phyloP scores from a whole-genome alignment of 2,329 filamentous ascomycete genomes.

The Tolypocladium nubicola region DNA sequence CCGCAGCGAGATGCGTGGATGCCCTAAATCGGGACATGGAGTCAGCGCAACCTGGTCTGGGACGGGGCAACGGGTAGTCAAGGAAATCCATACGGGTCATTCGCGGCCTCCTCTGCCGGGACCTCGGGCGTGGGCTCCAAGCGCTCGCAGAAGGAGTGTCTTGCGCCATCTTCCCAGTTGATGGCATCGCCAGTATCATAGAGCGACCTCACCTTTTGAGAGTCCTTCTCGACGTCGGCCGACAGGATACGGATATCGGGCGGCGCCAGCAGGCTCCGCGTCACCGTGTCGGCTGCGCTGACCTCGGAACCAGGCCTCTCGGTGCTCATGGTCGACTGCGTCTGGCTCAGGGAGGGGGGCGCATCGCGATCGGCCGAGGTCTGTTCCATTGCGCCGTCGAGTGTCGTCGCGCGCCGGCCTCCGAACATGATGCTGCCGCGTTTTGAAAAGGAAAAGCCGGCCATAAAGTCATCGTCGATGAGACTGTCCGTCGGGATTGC shows the following conservation, averaged over 20 bases:
- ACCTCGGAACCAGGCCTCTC: not conserved
- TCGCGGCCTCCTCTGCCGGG: conserved; percentile 40
- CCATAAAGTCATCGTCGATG: conserved; percentile 47
- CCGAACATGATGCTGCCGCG: conserved; percentile 54
- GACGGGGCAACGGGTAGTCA: conserved; percentile 13
- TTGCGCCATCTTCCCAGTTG: conserved; percentile 41
- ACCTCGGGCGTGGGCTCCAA: conserved; percentile 39
- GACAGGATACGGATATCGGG: conserved; percentile 43
- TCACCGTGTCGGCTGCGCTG: conserved; percentile 2
- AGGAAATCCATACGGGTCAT: conserved; percentile 49
- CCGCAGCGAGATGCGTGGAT: conserved; percentile 18
- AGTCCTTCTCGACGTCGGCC: conserved; percentile 49
- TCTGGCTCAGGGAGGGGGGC: conserved; percentile 3
- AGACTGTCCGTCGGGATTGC: conserved; percentile 45
- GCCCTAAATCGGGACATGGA: conserved; percentile 5
- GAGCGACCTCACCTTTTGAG: conserved; percentile 57
- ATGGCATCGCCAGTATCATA: conserved; percentile 46
- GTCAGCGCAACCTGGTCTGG: conserved; percentile 12
- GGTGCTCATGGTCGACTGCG: not conserved
- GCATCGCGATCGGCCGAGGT: not conserved
- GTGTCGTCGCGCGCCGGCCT: conserved; percentile 24
- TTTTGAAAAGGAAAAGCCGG: conserved; percentile 48
- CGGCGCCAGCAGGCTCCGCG: conserved; percentile 10
- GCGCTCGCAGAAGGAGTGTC: conserved; percentile 36
- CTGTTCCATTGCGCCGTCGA: conserved; percentile 9